These are phyloP conservation scores for Malus fusca DNA, from an alignment of 306 rosid genomes.

Conservation along the genomic window DNA sequence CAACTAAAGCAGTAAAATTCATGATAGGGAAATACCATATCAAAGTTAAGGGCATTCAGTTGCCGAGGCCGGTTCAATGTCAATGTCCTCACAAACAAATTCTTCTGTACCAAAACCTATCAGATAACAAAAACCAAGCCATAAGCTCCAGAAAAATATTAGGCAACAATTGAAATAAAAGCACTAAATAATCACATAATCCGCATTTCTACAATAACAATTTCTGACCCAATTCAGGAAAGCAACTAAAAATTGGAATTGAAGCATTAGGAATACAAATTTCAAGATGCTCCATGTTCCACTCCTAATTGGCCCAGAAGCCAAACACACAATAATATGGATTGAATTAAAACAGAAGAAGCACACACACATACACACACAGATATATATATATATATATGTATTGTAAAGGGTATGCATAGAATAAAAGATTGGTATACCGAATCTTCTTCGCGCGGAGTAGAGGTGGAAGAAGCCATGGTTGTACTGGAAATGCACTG, in stretches of 20 bases:
- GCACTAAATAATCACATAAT: neutral
- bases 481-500: neutral
- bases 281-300: neutral
- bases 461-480: conserved; percentile 29
- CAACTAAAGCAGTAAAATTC: neutral
- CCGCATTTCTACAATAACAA: neutral
- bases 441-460: conserved; percentile 25
- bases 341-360: neutral
- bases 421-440: neutral
- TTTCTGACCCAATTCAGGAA: neutral
- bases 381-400: neutral
- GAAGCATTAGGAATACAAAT: neutral
- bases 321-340: neutral
- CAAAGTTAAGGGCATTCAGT: conserved; percentile 61
- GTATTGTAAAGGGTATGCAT: neutral
- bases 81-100: conserved; percentile 40
- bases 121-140: neutral
- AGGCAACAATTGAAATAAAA: neutral
- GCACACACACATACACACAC: neutral
- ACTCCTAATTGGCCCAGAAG: neutral
- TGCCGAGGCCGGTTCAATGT: conserved; percentile 68
- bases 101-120: conserved; percentile 62
- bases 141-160: neutral
- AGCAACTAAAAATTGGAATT: neutral
- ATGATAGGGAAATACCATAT: conserved; percentile 42